Conservation (phyloP, 345 rosid genomes). For the Citrus hindsii region DNA sequence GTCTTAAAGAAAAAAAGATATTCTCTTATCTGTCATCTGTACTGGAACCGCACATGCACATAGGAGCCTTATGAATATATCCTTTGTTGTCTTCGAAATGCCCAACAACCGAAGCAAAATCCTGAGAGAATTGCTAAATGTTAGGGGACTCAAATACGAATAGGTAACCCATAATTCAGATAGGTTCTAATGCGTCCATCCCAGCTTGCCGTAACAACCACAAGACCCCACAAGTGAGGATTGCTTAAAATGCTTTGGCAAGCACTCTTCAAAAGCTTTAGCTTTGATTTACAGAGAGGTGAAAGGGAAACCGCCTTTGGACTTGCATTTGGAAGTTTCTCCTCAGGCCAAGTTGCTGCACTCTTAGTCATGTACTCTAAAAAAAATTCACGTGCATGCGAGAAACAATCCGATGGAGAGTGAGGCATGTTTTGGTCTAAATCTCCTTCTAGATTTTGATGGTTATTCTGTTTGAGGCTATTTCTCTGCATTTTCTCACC, state of each 20-base stretch:
- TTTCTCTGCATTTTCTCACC: slow-evolving; percentile 3
- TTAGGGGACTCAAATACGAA: slow-evolving; percentile 29
- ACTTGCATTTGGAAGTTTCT: slow-evolving; percentile 48
- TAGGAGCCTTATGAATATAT: neutral
- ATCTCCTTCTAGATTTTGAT: slow-evolving; percentile 28
- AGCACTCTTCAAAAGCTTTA: slow-evolving; percentile 57
- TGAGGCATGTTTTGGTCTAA: slow-evolving; percentile 27
- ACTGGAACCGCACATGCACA: neutral
- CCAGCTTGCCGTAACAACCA: slow-evolving; percentile 68
- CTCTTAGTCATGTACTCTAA: slow-evolving; percentile 46
- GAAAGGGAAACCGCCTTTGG: slow-evolving; percentile 25
- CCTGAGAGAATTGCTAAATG: neutral
- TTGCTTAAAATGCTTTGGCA: slow-evolving; percentile 49
- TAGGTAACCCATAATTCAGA: slow-evolving; percentile 71
- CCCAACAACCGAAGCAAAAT: neutral
- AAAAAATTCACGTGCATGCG: slow-evolving; percentile 41
- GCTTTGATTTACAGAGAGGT: slow-evolving; percentile 41
- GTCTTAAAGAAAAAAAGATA: neutral
- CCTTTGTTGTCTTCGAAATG: neutral
- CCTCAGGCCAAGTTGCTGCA: slow-evolving; percentile 81
- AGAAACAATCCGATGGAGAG: slow-evolving; percentile 47
- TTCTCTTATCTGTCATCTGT: neutral
- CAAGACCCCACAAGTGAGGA: slow-evolving; percentile 63
- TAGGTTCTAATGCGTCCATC: slow-evolving; percentile 74
- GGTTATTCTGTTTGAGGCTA: slow-evolving; percentile 3